phyloP scores from a whole-genome alignment of 306 rosid genomes.

The Lathyrus aphaca region DNA sequence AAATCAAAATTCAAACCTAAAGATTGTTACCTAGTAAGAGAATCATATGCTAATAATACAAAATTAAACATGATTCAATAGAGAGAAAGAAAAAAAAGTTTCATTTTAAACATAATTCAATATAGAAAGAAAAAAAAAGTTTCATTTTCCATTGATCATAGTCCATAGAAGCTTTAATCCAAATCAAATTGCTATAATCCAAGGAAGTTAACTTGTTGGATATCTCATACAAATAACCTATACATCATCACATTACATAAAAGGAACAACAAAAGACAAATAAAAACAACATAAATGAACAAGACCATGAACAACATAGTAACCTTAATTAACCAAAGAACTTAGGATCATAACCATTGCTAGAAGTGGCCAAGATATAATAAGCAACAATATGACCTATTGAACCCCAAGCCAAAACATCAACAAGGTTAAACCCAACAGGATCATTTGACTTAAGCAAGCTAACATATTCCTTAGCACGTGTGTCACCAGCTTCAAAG shows the following conservation, averaged over 20 bases:
- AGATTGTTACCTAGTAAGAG: no score
- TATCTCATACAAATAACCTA: slow-evolving; percentile 36
- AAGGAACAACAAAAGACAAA: neutral
- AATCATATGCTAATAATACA: no score
- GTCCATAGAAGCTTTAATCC: no score
- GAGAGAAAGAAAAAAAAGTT: no score
- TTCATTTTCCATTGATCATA: no score
- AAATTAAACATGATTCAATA: no score
- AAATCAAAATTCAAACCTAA: no score
- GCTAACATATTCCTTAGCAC: slow-evolving; percentile 92
- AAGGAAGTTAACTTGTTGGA: slow-evolving; percentile 18
- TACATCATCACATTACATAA: slow-evolving; percentile 36
- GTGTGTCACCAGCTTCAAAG: slow-evolving; percentile 88
- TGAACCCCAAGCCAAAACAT: slow-evolving; percentile 97
- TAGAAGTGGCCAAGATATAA: slow-evolving; percentile 88
- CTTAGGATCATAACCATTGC: slow-evolving; percentile 93
- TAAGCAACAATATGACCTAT: slow-evolving; percentile 91
- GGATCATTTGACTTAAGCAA: slow-evolving; percentile 96
- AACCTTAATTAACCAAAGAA: slow-evolving; percentile 63
- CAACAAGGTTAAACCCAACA: slow-evolving; percentile 93
- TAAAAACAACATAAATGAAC: neutral
- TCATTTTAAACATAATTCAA: no score
- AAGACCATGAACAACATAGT: neutral
- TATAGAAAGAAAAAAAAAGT: no score
- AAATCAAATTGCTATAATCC: neutral